Conservation (phyloP, 495 filamentous ascomycete genomes). For the Achaetomiella virescens region DNA sequence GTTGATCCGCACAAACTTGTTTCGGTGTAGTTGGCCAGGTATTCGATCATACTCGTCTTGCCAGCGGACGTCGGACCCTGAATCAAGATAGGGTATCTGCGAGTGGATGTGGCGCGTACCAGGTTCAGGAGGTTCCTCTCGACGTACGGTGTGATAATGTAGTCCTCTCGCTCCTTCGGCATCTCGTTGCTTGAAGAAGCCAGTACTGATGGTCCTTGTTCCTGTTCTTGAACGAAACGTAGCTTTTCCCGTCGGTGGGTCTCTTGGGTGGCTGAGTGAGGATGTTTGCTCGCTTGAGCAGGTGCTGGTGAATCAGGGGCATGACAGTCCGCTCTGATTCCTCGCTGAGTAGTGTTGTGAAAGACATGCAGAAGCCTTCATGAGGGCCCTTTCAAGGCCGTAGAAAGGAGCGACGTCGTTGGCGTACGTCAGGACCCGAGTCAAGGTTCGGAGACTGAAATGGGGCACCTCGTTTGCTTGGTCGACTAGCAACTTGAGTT, state of each 20-base stretch:
- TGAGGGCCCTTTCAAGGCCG: constrained; percentile 82
- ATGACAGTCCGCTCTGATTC: constrained; percentile 71
- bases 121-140: constrained; percentile 90
- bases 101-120: constrained; percentile 83
- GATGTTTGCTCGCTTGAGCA: constrained; percentile 60
- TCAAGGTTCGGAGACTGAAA: constrained; percentile 93
- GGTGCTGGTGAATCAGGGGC: constrained; percentile 73
- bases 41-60: constrained; percentile 99
- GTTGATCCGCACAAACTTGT: constrained; percentile 97
- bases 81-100: constrained; percentile 88
- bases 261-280: constrained; percentile 67
- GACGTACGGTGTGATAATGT: constrained; percentile 94
- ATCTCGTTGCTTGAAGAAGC: constrained; percentile 67
- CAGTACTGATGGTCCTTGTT: constrained; percentile 73
- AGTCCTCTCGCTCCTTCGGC: constrained; percentile 71
- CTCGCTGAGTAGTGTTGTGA: constrained; percentile 74
- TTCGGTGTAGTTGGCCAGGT: constrained; percentile 88
- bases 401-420: constrained; percentile 77
- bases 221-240: constrained; percentile 67
- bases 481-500: constrained; percentile 79
- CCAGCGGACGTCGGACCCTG: constrained; percentile 96
- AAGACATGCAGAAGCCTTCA: constrained; percentile 98
- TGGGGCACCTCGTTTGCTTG: constrained; percentile 90
- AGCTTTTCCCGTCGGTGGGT: constrained; percentile 67
- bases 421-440: constrained; percentile 80